A percentile compares a stretch with the other conserved stretches of the same genome.
These are phyloP conservation scores for Pythium chondricola DNA, from an alignment of 352 stramenopile species.

Conservation along the genomic window DNA sequence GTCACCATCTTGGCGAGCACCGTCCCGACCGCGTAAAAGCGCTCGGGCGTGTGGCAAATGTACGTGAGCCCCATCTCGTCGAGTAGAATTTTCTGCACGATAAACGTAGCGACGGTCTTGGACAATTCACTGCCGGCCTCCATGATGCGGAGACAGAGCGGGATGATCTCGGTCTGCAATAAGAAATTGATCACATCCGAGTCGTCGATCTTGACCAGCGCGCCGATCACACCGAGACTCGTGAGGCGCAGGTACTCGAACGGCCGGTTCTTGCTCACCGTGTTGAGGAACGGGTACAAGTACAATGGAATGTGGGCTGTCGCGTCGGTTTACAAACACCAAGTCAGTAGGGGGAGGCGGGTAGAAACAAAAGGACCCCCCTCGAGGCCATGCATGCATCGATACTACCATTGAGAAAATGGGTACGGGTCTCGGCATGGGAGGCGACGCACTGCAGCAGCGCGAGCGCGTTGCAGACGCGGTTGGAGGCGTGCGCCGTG, in stretches of 20 bases:
- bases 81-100: constrained; percentile 99
- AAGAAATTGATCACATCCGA: constrained; percentile 98
- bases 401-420: constrained; percentile 91
- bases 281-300: constrained; percentile 99
- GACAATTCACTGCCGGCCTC: constrained; percentile 96
- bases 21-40: constrained; percentile 83
- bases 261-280: constrained; percentile 96
- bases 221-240: constrained; percentile 97
- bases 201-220: constrained; percentile 99
- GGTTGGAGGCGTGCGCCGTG: constrained; percentile 95
- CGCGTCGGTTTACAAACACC: neutral
- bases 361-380: neutral
- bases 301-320: constrained; percentile 96
- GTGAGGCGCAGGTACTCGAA: constrained; percentile 99
- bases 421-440: constrained; percentile 93
- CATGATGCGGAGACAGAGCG: constrained; percentile 98
- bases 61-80: constrained; percentile 98
- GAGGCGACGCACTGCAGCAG: constrained; percentile 98
- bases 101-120: constrained; percentile 99
- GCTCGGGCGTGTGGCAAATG: constrained; percentile 97
- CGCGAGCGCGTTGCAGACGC: constrained; percentile 98
- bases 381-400: neutral
- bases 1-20: constrained; percentile 98
- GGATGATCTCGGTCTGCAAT: constrained; percentile 99
- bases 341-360: neutral